Evolutionary conservation across 495 filamentous ascomycete species (phyloP).

Genomic region (Rostrohypoxylon terebratum): DNA sequence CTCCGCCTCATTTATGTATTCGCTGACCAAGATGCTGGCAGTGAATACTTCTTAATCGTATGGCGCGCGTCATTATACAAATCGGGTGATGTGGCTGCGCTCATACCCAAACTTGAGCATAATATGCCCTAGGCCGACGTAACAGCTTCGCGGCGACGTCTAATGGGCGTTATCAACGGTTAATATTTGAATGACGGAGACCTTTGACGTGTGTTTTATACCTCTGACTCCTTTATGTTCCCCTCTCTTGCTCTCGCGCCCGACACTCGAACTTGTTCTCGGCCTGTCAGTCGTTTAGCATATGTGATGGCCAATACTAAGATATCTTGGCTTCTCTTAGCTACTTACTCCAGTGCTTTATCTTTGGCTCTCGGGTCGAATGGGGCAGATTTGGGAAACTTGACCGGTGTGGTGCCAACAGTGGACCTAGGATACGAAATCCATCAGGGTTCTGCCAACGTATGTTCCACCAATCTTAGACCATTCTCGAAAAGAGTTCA

Average conservation of each 20-base stretch:
- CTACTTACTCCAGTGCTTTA: neutral
- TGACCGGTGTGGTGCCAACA: slow-evolving; percentile 2
- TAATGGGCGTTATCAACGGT: neutral
- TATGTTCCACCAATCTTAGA: slow-evolving; percentile 7
- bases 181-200: neutral
- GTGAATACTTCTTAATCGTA: neutral
- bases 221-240: neutral
- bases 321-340: slow-evolving; percentile 19
- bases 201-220: slow-evolving; percentile 8
- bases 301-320: slow-evolving; percentile 3
- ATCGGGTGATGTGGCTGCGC: neutral
- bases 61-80: neutral
- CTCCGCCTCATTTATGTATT: neutral
- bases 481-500: neutral
- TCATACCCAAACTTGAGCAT: slow-evolving; percentile 2
- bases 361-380: slow-evolving; percentile 1
- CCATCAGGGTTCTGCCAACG: slow-evolving; percentile 32
- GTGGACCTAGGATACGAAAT: slow-evolving; percentile 42
- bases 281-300: neutral
- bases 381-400: neutral
- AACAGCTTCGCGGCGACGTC: neutral
- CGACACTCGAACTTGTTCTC: neutral
- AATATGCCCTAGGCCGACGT: slow-evolving; percentile 9
- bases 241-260: neutral
- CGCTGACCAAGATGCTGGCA: neutral